phyloP scores from a whole-genome alignment of 2,329 filamentous ascomycete genomes.

The Nemania serpens region DNA sequence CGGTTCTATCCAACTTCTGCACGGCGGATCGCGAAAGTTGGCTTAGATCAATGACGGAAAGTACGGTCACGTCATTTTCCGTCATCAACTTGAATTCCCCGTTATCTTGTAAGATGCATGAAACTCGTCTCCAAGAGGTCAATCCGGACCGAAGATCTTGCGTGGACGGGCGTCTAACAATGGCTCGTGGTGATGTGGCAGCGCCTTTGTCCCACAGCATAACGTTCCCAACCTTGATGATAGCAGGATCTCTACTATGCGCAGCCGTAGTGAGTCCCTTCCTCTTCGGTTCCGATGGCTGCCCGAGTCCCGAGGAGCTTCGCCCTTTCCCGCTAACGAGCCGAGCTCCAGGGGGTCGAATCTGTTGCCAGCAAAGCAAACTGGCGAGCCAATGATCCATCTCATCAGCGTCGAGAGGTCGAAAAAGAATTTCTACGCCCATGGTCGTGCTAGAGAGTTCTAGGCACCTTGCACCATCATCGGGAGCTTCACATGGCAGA shows the following conservation, averaged over 20 bases:
- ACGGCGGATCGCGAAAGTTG: slow-evolving; percentile 89
- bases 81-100: slow-evolving; percentile 90
- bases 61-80: slow-evolving; percentile 78
- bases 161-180: slow-evolving; percentile 62
- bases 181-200: slow-evolving; percentile 58
- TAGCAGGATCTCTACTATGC: slow-evolving; percentile 68
- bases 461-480: slow-evolving; percentile 54
- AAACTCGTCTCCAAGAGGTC: slow-evolving; percentile 83
- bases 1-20: slow-evolving; percentile 86
- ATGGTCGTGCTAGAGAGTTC: slow-evolving; percentile 60
- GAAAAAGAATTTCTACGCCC: slow-evolving; percentile 65
- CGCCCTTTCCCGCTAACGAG: slow-evolving; percentile 51
- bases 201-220: slow-evolving; percentile 85
- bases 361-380: slow-evolving; percentile 79
- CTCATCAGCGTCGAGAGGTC: slow-evolving; percentile 67
- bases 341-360: slow-evolving; percentile 64
- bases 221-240: slow-evolving; percentile 94
- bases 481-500: slow-evolving; percentile 55
- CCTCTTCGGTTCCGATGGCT: slow-evolving; percentile 50
- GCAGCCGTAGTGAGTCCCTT: slow-evolving; percentile 47
- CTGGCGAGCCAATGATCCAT: slow-evolving; percentile 82
- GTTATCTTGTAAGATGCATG: slow-evolving; percentile 92
- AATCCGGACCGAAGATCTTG: slow-evolving; percentile 57
- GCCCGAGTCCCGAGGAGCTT: slow-evolving; percentile 44
- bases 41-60: slow-evolving; percentile 84